Base-by-base conservation (phyloP, 495 filamentous ascomycete genomes). In the Glonium stellatum region DNA sequence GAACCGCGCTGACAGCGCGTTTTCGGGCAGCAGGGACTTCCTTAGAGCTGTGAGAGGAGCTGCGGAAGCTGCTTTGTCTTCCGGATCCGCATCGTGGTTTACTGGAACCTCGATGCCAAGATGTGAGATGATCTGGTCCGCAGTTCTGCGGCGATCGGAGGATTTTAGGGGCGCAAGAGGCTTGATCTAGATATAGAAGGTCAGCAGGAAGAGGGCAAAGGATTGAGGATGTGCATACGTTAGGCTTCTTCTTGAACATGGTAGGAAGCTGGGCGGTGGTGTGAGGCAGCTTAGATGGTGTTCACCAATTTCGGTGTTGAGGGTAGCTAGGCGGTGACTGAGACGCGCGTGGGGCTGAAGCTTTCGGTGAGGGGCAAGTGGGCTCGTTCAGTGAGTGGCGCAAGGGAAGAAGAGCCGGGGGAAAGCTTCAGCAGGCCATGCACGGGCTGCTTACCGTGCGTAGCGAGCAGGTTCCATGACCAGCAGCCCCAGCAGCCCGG, bases 211-310 rank as follows among this genome's bases (percentile, higher is more conserved):
- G 53, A 50, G 3, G 11, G 35, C 36, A 19, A 18, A 23, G 22
- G 15, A 12, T 23, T 22, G 4, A n/a, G 8, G 41, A 5, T 13
- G 18, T 11, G 23, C 63, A 23, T 69, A 87, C 85, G 47, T 80
- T 84, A 44, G 86, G 86, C 78, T 88, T 89, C 75, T 89, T 89
- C 73, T 88, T 89, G 77, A 89, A 89, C 86, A 89, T 89, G 39
- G 10, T 62, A 35, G 37, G 15, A 6, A 10, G 9, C 0, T 37
- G 1, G 51, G 19, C 15, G n/a, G 18, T 34, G 54, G 25, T 23
- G 48, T 22, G n/a, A 27, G 21, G 21, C 10, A 1, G 25, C 25
- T 22, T 51, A 6, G 21, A 27, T 23, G 5, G 13, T 51, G 48
- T 18, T 18, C 39, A 44, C 39, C 12, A 18, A 5, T 31, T 31